Evolutionary conservation across 257 asterid species (phyloP).

Genomic region (Primulina huaijiensis): DNA sequence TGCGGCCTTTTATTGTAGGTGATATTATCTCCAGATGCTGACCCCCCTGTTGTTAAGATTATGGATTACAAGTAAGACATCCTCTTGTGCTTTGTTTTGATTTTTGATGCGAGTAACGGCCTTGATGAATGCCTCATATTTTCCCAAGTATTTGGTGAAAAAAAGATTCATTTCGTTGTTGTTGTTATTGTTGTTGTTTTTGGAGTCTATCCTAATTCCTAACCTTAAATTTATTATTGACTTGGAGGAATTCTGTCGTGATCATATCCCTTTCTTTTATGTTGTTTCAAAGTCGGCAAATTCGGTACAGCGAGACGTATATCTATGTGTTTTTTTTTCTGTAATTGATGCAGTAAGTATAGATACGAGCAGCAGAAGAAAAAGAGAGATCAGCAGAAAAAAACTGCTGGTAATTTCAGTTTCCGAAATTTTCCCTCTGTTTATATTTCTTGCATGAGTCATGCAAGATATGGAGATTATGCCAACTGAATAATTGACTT

Average conservation of each 20-base stretch:
- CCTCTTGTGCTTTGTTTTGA: not conserved
- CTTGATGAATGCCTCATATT: not conserved
- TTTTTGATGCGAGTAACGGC: not conserved
- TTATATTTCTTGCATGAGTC: constrained; percentile 21
- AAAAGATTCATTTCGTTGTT: not conserved
- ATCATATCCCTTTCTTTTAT: not conserved
- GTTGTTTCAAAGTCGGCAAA: not conserved
- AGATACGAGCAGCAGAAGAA: constrained; percentile 89
- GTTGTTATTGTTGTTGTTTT: not conserved
- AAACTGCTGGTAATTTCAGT: constrained; percentile 55
- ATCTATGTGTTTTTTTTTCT: constrained; percentile 15
- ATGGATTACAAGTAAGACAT: constrained; percentile 91
- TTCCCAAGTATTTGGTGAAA: not conserved
- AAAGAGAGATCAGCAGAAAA: constrained; percentile 96
- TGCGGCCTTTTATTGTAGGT: constrained; percentile 47
- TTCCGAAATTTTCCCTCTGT: constrained; percentile 7
- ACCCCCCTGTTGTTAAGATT: constrained; percentile 87
- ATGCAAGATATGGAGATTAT: constrained; percentile 9
- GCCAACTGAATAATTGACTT: constrained; percentile 29
- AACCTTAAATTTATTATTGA: constrained; percentile 7
- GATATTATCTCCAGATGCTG: constrained; percentile 91
- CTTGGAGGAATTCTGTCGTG: constrained; percentile 1
- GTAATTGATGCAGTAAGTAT: constrained; percentile 56
- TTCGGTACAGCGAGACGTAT: constrained; percentile 15
- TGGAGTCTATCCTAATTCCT: not conserved